Base-by-base conservation (phyloP, 1,284 basidiomycete genomes). In the Serendipita sp. region DNA sequence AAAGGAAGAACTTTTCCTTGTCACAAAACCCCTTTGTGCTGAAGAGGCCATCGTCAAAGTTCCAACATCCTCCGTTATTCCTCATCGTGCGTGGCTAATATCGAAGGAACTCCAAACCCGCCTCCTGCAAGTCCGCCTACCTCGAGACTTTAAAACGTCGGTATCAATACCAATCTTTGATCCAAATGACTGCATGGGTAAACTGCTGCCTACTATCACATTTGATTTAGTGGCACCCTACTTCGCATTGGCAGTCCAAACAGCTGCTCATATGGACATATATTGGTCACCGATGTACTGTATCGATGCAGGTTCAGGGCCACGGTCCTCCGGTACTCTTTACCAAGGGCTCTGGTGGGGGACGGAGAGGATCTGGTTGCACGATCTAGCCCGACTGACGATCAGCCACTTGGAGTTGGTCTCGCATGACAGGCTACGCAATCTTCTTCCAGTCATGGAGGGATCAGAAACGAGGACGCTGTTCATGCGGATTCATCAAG, bases 261-360 rank as follows among this genome's bases (percentile, higher is more conserved):
- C 85, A 35, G 85, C 82, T 0, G 77, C 81, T 0, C 74, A 75
- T 41, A 67, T 88, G 2, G 79, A 82, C 32, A 73, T 73, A 8
- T 83, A 74, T 67, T 90, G 85, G 84, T 77, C 79, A 35, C 77
- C 85, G 1, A 85, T 85, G 64, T 22, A 32, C 60, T 38, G 32
- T 63, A 30, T 49, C 44, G 29, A 64, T 45, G 22, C 62, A 63
- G 34, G 58, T 60, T 38, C 62, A 62, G 13, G 42, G 62, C 15
- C 13, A 61, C 50, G 68, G 2, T 68, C 78, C 30, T 74, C 71
- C 0, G 83, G 85, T 68, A 77, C 72, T 42, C 77, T 82, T 43
- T 88, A 81, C 71, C 88, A 93, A 71, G 91, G 91, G 0, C 69
- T 93, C 12, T 93, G 88, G 88, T 89, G 87, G 84, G 91, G 91